Evolutionary conservation across 305 asterid genomes (phyloP), one percentile per base, ranked within the genome.

Genomic region (Rubia tinctorum): DNA sequence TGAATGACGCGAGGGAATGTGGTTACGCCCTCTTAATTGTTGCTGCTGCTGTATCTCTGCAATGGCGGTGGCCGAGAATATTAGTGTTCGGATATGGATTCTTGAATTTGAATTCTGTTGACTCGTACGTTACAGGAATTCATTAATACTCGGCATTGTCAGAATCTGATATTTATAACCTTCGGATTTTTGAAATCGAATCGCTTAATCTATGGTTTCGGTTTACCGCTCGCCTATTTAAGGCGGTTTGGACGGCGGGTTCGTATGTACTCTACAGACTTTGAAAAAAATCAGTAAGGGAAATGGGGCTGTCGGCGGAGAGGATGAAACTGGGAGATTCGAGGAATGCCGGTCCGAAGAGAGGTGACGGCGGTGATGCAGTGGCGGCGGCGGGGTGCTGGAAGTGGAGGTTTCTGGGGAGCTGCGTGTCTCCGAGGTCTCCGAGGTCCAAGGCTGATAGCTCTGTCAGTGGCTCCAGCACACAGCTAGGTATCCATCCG

Each of bases 331-430:
- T 72, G 8, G 78, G 82, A 81, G 68, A 75, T 80, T 66, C 71
- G 81, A 82, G 59, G 82, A 75, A 74, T 79, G 85, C 71, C 0
- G 78, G 85, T 76, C 78, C 82, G 74, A 80, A 74, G 75, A 76
- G 72, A 76, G 90, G 76, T 42, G 90, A 82, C 55, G 91, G 77
- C 27, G 88, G 80, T 44, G 85, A 66, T 77, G 85, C 71, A 61
- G 88, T 67, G 67, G 86, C 72, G 79, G 82, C 81, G 23, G 76
- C 68, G 79, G 83, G 81, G 23, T 74, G 95, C 40, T 88, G 97
- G 73, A 89, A 95, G 83, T 85, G 88, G 81, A 83, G 89, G 71
- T 84, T 89, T 71, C 80, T 91, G 49, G 88, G 94, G 18, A 80
- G 89, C 22, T 91, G 95, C 77, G 70, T 88, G 75, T 75, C 95